Base-by-base conservation (phyloP, 202 grass and related monocot genomes). In the Setaria italica region DNA sequence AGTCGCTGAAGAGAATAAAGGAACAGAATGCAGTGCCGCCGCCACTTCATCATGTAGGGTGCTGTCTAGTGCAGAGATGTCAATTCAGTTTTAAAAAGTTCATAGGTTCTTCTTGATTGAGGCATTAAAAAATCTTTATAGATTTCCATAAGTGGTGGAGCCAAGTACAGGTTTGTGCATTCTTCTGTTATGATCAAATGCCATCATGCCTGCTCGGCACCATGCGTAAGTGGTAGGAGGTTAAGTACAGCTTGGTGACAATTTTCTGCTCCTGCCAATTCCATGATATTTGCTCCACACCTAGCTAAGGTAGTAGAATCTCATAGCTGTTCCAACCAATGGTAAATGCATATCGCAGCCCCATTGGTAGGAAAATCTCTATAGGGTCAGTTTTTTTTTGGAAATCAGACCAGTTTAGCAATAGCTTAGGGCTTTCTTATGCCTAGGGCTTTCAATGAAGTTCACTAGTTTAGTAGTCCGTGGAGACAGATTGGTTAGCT, bases 111-210 rank as follows among this genome's bases (percentile, higher is more conserved):
- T 74, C 76, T 81, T 77, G 71, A 84, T 90, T 59, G 45, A 70
- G 47, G 55, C 62, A 77, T 58, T 87, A 70, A 76, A 76, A 72
- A 76, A 63, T 62, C 55, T 87, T 66, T 76, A 56, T 80, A 70
- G 25, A 80, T 90, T 90, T 87, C 76, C 81, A 66, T 81, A 87
- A 87, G 62, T 57, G 86, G 89, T 90, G 89, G 89, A 87, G 80
- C 76, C 70, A 87, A 81, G 63, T 90, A 71, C 45, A 84, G 53
- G 39, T 87, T 69, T 87, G 37, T 69, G 75, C 69, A 69, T 76
- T 84, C 77, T 57, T 84, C 70, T 80, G 46, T 84, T 87, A 65
- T 86, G 79, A 68, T 74, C 73, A 87, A 83, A 58, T 68, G 67
- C 51, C 34, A 90, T 87, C 69, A 87, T 87, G 68, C 46, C 43